phyloP scores from a whole-genome alignment of 495 filamentous ascomycete species.

The Aspergillus sclerotiicarbonarius region DNA sequence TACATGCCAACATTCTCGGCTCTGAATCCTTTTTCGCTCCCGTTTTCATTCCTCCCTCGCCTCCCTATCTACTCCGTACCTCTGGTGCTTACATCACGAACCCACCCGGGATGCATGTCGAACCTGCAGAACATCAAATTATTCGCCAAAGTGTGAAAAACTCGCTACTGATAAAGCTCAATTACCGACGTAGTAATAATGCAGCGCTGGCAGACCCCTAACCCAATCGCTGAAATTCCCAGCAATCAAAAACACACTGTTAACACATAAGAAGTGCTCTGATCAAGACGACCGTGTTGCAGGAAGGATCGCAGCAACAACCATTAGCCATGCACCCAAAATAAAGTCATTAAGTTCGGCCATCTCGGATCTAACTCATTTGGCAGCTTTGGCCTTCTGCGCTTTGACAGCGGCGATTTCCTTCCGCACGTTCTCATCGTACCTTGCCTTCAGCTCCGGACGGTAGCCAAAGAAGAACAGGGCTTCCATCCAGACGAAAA shows the following conservation, averaged over 20 bases:
- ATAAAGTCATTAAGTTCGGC: not conserved
- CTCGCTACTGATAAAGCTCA: not conserved
- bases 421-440: constrained; percentile 69
- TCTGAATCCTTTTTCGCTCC: too few species aligned
- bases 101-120: not conserved
- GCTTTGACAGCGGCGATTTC: constrained; percentile 51
- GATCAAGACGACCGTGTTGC: not conserved
- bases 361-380: constrained; percentile 2
- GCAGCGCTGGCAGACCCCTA: not conserved
- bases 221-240: not conserved
- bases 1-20: too few species aligned
- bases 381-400: constrained; percentile 26
- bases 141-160: not conserved
- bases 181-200: not conserved
- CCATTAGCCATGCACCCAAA: not conserved
- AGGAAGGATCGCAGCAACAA: not conserved
- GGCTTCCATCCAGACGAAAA: constrained; percentile 97
- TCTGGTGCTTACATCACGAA: not conserved
- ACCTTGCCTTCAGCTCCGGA: constrained; percentile 74
- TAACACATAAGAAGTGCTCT: not conserved
- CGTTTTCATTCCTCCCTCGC: not conserved
- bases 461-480: constrained; percentile 90
- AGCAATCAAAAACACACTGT: not conserved
- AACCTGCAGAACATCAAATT: not conserved
- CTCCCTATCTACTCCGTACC: not conserved